phyloP scores from a whole-genome alignment of 139 green algal species.

The Prasinococcaceae sp. region DNA sequence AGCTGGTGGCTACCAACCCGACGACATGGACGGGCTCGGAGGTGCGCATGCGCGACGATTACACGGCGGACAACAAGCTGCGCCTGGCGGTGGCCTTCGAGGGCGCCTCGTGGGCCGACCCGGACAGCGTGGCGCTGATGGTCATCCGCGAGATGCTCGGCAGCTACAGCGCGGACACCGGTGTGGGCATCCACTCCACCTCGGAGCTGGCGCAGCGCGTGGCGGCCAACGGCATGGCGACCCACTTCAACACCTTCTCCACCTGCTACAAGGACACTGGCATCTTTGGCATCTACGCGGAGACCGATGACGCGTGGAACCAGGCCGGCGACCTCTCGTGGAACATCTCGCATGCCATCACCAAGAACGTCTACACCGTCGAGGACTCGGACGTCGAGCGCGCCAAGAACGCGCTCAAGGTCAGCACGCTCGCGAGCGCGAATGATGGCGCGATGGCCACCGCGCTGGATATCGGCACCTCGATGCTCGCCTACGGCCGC shows the following conservation, averaged over 20 bases:
- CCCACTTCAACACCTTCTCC: constrained; percentile 91
- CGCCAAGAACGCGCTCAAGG: constrained; percentile 91
- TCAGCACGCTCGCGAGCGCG: constrained; percentile 40
- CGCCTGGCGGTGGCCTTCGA: constrained; percentile 73
- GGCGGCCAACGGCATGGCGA: constrained; percentile 61
- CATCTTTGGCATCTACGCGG: constrained; percentile 86
- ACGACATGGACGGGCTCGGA: constrained; percentile 85
- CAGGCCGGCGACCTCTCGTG: constrained; percentile 28
- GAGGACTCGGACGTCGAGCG: constrained; percentile 66
- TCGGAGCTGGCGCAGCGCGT: constrained; percentile 67
- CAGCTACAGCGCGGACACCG: constrained; percentile 23
- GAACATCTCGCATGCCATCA: constrained; percentile 50
- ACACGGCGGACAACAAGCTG: constrained; percentile 59
- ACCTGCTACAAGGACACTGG: constrained; percentile 92
- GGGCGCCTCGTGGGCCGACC: constrained; percentile 80
- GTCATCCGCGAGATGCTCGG: constrained; percentile 87
- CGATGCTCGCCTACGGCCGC: constrained; percentile 87
- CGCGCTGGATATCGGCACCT: constrained; percentile 66
- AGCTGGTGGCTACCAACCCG: constrained; percentile 57
- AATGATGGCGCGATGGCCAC: constrained; percentile 41
- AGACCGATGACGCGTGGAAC: constrained; percentile 35
- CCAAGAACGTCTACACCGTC: constrained; percentile 73
- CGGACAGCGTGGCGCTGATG: constrained; percentile 91
- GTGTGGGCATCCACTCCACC: constrained; percentile 7
- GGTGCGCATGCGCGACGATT: constrained; percentile 76